Evolutionary conservation across 2,329 filamentous ascomycete genomes (phyloP).

Genomic region (Lecanosticta acicola): DNA sequence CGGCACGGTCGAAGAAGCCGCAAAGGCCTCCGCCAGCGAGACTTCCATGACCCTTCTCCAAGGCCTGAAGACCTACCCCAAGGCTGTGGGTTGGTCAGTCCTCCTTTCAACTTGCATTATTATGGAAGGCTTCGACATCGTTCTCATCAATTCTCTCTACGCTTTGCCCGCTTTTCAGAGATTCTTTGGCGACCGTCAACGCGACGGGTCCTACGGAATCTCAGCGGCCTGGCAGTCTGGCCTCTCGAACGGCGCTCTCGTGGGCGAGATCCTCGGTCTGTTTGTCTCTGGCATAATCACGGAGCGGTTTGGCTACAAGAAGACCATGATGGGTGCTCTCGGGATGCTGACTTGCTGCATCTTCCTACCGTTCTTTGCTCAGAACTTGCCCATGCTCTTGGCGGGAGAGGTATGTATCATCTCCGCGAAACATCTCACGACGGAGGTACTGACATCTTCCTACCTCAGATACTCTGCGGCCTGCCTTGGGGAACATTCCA

Average conservation of each 20-base stretch:
- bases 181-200: slow-evolving; percentile 38
- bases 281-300: slow-evolving; percentile 61
- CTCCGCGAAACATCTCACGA: not conserved
- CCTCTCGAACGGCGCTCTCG: slow-evolving; percentile 50
- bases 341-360: slow-evolving; percentile 52
- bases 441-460: slow-evolving; percentile 20
- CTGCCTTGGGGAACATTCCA: slow-evolving; percentile 32
- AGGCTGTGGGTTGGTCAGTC: slow-evolving; percentile 36
- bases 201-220: slow-evolving; percentile 42
- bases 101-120: slow-evolving; percentile 35
- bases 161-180: slow-evolving; percentile 29
- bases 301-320: slow-evolving; percentile 40
- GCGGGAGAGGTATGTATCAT: slow-evolving; percentile 19
- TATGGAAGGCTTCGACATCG: slow-evolving; percentile 40
- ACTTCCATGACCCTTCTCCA: slow-evolving; percentile 33
- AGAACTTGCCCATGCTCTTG: slow-evolving; percentile 28
- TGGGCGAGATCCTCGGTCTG: slow-evolving; percentile 62
- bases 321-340: slow-evolving; percentile 57
- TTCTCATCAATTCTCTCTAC: slow-evolving; percentile 34
- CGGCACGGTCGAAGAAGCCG: slow-evolving; percentile 25
- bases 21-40: slow-evolving; percentile 29
- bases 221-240: slow-evolving; percentile 55
- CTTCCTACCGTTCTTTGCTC: slow-evolving; percentile 40
- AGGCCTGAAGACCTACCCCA: slow-evolving; percentile 29
- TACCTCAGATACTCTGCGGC: slow-evolving; percentile 36